Base-by-base conservation (phyloP, 2,329 filamentous ascomycete genomes). In the Fusarium buxicola region DNA sequence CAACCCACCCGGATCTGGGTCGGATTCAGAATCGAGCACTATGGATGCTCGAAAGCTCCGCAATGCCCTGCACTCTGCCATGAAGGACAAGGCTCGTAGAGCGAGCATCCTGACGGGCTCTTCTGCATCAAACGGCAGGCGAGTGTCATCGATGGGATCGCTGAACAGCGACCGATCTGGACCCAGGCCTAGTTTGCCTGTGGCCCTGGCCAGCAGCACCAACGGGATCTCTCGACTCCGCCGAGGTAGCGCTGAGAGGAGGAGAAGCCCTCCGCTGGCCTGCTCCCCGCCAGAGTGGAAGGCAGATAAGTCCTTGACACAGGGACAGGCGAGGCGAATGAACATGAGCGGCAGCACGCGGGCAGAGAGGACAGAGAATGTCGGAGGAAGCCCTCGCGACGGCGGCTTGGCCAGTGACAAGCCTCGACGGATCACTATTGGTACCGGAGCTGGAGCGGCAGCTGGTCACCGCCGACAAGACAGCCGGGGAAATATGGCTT, bases 271-370 rank as follows among this genome's bases (percentile, higher is more conserved):
- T 11, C 84, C 85, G 12, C 79, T 86, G 66, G 72, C 77, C 30
- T 86, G 82, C 72, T 83, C 82, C 31, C 80, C 84, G 2, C 75
- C 78, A 3, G 79, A 82, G 18, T 67, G 66, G 51, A 75, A 72
- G 46, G 59, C 70, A 13, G 74, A 78, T 21, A 74, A 76, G 57
- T 72, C 75, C 4, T 77, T 87, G 60, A 86, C 84, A 10, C 75
- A 81, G 2, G 84, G 83, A 3, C 84, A 87, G 68, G 85, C 84
- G 18, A 75, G 85, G 48, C 78, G 85, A 40, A 86, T 87, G 84
- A 83, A 85, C 64, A 73, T 86, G 55, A 78, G 80, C 31, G 78
- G 78, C 12, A 80, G 76, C 58, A 65, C 80, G 57, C 72, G 74
- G 11, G 28, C 70, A 5, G 76, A 77, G 32, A 67, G 74, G 11